Percentiles rank a stretch among this genome's conserved stretches.
phyloP scores from a whole-genome alignment of 768 basidiomycete species.

The Auricularia cornea region DNA sequence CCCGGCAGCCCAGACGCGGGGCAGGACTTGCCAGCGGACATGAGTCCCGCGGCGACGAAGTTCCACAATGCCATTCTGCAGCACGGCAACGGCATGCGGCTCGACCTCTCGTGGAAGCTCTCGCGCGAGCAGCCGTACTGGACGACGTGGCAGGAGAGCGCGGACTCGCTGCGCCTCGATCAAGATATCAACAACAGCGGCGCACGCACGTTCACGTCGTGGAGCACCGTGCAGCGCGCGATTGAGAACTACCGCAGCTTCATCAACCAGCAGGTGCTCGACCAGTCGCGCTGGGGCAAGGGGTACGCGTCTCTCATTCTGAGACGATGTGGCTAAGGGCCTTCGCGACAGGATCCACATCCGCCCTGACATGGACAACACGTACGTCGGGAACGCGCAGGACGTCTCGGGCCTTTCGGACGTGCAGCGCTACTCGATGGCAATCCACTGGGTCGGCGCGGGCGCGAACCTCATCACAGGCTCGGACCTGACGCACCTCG shows the following conservation, averaged over 20 bases:
- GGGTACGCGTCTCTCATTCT: neutral
- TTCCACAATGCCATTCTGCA: conserved; percentile 5
- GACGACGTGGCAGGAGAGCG: neutral
- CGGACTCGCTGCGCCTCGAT: conserved; percentile 4
- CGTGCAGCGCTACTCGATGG: conserved; percentile 3
- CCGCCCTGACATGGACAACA: conserved; percentile 6
- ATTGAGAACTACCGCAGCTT: conserved; percentile 6
- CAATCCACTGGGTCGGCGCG: conserved; percentile 3
- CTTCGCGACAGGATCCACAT: neutral
- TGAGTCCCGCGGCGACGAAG: neutral
- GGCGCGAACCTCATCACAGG: conserved; percentile 4
- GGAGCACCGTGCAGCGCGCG: conserved; percentile 5
- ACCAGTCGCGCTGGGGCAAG: neutral
- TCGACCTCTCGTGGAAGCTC: conserved; percentile 6
- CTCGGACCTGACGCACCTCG: conserved; percentile 2
- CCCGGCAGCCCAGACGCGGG: conserved; percentile 4
- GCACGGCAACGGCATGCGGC: neutral
- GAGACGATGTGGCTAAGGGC: neutral
- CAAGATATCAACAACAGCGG: conserved; percentile 4
- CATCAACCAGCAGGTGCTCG: conserved; percentile 2
- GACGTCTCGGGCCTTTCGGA: conserved; percentile 3
- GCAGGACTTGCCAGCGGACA: conserved; percentile 1
- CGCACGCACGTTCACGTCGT: neutral
- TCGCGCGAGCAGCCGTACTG: conserved; percentile 3
- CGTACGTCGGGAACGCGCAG: conserved; percentile 2